Percentiles rank a stretch among this genome's conserved stretches.
These are phyloP conservation scores for Perkinsus olseni DNA, from an alignment of 169 alveolate genomes.

Conservation along the genomic window DNA sequence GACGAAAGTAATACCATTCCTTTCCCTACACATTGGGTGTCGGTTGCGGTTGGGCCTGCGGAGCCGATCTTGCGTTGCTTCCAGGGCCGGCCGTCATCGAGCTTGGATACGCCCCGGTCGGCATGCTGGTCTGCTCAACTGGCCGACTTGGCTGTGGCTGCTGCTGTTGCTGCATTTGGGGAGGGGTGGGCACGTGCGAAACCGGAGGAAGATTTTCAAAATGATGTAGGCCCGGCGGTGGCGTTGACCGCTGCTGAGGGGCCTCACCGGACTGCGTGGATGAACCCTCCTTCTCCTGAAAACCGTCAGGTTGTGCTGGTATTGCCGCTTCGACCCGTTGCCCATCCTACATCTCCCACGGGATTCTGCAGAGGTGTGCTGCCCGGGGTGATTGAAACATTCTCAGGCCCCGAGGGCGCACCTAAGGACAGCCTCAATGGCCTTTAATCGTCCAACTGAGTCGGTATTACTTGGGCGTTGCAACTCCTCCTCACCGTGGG, in stretches of 20 bases:
- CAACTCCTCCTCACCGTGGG: neutral
- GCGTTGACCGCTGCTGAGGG: neutral
- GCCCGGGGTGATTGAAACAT: neutral
- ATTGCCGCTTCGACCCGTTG: too few relatives aligned
- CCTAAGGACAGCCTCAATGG: neutral
- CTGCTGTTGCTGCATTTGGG: neutral
- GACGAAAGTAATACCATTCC: neutral
- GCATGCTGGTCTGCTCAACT: neutral
- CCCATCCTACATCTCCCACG: neutral
- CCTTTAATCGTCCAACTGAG: neutral
- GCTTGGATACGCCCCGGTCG: neutral
- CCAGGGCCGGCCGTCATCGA: neutral
- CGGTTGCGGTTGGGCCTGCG: neutral
- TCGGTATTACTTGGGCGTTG: neutral
- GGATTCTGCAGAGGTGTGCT: neutral
- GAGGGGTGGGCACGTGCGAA: neutral
- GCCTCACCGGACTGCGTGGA: neutral
- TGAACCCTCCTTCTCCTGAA: neutral
- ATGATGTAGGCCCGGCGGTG: neutral
- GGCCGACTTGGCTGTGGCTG: neutral
- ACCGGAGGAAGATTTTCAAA: neutral
- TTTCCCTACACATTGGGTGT: neutral
- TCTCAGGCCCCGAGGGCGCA: neutral
- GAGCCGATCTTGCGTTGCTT: too few relatives aligned
- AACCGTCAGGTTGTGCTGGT: neutral